These are phyloP conservation scores for Diaporthe aspalathi DNA, from an alignment of 2,329 filamentous ascomycete genomes.

Conservation along the genomic window DNA sequence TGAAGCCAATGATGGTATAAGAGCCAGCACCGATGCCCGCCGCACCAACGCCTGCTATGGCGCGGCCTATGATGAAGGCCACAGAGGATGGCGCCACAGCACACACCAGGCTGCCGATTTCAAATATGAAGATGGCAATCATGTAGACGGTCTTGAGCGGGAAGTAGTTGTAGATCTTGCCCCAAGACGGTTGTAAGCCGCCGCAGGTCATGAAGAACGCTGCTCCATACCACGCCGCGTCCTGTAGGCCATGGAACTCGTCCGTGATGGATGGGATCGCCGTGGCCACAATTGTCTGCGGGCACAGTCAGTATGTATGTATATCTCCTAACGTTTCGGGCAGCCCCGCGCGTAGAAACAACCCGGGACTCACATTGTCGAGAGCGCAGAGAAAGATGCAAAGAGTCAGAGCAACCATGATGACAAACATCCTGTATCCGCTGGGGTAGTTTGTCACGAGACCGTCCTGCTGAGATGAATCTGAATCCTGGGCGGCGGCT, in stretches of 20 bases:
- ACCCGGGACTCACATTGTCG: too few relatives aligned
- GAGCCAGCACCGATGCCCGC: slow-evolving; percentile 55
- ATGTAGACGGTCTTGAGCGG: background rate
- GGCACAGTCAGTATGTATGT: background rate
- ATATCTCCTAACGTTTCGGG: too few relatives aligned
- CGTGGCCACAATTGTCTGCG: background rate
- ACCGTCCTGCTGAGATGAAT: too few relatives aligned
- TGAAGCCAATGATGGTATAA: slow-evolving; percentile 45
- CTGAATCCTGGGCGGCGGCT: too few relatives aligned
- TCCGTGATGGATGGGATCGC: background rate
- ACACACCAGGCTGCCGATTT: background rate
- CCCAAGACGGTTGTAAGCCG: background rate
- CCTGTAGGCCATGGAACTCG: background rate
- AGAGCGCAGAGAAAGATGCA: too few relatives aligned
- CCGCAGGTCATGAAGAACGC: background rate
- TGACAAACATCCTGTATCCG: too few relatives aligned
- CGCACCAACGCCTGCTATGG: slow-evolving; percentile 59
- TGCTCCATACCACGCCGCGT: background rate
- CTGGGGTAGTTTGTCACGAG: too few relatives aligned
- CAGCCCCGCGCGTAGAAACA: too few relatives aligned
- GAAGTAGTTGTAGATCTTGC: background rate
- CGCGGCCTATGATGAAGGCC: slow-evolving; percentile 61
- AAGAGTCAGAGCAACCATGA: too few relatives aligned
- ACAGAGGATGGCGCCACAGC: slow-evolving; percentile 50
- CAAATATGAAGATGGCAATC: background rate